phyloP scores from a whole-genome alignment of 352 stramenopile genomes.

The Pythium oligandrum region DNA sequence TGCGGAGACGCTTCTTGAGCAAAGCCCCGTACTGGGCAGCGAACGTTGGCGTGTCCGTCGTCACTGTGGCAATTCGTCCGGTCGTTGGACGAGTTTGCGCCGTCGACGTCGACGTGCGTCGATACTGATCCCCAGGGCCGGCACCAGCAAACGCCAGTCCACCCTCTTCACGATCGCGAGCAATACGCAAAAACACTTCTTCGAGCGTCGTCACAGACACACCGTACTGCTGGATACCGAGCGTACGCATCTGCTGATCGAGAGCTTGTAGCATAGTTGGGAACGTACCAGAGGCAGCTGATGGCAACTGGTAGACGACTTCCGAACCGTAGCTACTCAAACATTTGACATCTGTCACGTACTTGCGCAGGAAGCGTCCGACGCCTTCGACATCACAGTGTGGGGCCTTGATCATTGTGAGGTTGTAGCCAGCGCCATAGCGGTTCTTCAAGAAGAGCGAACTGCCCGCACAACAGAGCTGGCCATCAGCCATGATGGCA shows the following conservation, averaged over 20 bases:
- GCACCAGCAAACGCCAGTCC: constrained; percentile 1
- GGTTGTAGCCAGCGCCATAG: constrained; percentile 90
- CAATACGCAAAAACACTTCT: constrained; percentile 95
- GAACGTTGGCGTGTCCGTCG: constrained; percentile 23
- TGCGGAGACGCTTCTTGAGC: constrained; percentile 53
- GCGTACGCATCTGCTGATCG: constrained; percentile 28
- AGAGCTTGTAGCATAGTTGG: constrained; percentile 89
- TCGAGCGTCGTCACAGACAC: constrained; percentile 98
- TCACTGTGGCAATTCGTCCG: constrained; percentile 15
- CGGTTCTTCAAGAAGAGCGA: constrained; percentile 93
- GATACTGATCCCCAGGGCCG: too few relatives aligned
- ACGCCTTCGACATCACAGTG: constrained; percentile 30
- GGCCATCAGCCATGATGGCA: constrained; percentile 91
- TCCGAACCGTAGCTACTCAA: constrained; percentile 93
- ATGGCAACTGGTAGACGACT: constrained; percentile 93
- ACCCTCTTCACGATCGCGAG: constrained; percentile 38
- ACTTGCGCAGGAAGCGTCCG: constrained; percentile 33
- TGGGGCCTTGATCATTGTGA: constrained; percentile 54
- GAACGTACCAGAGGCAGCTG: constrained; percentile 81
- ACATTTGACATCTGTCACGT: constrained; percentile 63
- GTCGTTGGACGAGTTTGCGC: constrained; percentile 22
- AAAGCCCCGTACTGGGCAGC: constrained; percentile 42
- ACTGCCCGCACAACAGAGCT: constrained; percentile 79
- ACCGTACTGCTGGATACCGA: constrained; percentile 90
- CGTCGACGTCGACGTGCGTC: constrained; percentile 22